Evolutionary conservation across 2,329 filamentous ascomycete species (phyloP).

Genomic region (Stachybotrys echinatus): DNA sequence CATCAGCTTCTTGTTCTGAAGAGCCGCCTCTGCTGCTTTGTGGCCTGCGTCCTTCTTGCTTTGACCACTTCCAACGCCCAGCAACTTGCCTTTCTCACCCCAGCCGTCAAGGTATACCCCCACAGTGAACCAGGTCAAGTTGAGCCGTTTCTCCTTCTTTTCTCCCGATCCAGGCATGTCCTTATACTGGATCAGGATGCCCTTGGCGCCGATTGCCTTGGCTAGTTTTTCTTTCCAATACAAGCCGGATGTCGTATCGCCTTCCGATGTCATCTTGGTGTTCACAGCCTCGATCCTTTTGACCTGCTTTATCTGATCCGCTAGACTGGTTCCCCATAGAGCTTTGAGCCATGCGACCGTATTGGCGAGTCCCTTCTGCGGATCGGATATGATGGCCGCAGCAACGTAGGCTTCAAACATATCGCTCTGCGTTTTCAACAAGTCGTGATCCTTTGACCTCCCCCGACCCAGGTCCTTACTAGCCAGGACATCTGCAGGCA

Average conservation of each 20-base stretch:
- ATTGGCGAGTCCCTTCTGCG: constrained; percentile 52
- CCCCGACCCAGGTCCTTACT: constrained; percentile 15
- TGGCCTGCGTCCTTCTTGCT: constrained; percentile 66
- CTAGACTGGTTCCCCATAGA: constrained; percentile 66
- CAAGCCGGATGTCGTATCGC: neutral
- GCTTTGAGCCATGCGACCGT: constrained; percentile 67
- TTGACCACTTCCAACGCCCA: constrained; percentile 59
- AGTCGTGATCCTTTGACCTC: constrained; percentile 41
- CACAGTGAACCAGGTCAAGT: constrained; percentile 55
- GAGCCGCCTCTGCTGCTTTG: constrained; percentile 58
- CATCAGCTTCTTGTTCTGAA: constrained; percentile 63
- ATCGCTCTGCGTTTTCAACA: constrained; percentile 74
- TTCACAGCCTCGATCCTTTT: constrained; percentile 18
- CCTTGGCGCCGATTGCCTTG: constrained; percentile 44
- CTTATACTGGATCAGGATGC: constrained; percentile 56
- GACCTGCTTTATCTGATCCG: constrained; percentile 43
- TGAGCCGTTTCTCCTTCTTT: constrained; percentile 47
- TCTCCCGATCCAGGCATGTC: constrained; percentile 42
- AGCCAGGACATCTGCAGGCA: constrained; percentile 41
- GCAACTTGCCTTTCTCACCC: constrained; percentile 56
- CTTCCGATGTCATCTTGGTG: neutral
- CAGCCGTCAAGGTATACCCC: constrained; percentile 63
- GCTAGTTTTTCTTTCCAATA: constrained; percentile 24
- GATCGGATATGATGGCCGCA: constrained; percentile 66
- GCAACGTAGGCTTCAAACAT: constrained; percentile 90